Evolutionary conservation across 2,329 filamentous ascomycete genomes (phyloP).

Genomic region (Aspergillus texensis): DNA sequence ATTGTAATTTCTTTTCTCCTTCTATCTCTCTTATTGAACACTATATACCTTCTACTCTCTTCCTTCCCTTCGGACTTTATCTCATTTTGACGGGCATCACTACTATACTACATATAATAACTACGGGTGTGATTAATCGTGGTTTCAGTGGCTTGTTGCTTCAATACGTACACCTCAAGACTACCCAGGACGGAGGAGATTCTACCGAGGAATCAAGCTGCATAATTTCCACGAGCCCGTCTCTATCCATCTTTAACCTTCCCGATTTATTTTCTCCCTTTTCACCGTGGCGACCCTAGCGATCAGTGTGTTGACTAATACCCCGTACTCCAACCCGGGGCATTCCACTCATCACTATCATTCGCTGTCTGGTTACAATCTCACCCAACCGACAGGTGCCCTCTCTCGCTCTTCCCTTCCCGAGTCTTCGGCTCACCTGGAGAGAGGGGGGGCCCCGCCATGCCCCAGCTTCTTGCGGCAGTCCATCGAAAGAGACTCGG

Average conservation of each 20-base stretch:
- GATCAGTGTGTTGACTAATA: conserved; percentile 36
- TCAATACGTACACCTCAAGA: not conserved
- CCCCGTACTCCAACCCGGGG: conserved; percentile 36
- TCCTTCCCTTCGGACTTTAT: not conserved
- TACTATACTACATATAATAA: not conserved
- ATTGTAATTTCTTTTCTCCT: not conserved
- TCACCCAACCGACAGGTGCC: conserved; percentile 30
- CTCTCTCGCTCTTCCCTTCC: conserved; percentile 41
- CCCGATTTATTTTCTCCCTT: conserved; percentile 11
- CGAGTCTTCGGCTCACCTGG: conserved; percentile 35
- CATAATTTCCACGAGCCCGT: not conserved
- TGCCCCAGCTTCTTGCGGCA: conserved; percentile 36
- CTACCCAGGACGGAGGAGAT: not conserved
- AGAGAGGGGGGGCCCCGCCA: conserved; percentile 44
- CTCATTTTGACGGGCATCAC: not conserved
- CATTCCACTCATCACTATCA: conserved; percentile 36
- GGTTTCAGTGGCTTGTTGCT: not conserved
- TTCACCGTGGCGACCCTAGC: conserved; percentile 47
- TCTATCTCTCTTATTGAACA: not conserved
- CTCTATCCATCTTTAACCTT: conserved; percentile 7
- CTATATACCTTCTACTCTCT: not conserved
- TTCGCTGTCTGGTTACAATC: conserved; percentile 31
- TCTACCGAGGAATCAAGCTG: not conserved
- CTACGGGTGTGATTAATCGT: not conserved
- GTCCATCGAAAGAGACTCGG: conserved; percentile 32